Evolutionary conservation across 495 filamentous ascomycete species (phyloP).

Genomic region (Durotheca rogersii): DNA sequence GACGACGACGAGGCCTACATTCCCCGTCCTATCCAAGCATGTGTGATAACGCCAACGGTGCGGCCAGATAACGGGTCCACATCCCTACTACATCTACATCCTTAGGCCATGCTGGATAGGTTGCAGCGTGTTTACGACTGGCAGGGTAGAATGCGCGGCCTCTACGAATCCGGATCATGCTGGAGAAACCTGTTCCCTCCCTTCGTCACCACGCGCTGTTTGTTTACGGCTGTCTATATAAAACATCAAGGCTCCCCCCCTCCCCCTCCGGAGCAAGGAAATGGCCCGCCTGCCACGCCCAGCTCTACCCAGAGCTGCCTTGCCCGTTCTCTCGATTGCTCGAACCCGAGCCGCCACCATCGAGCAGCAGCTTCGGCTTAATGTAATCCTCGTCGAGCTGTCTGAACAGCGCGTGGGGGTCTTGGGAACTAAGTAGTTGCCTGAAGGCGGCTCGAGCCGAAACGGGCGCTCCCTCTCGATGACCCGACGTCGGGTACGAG

Average conservation of each 20-base stretch:
- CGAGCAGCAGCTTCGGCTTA: slow-evolving; percentile 87
- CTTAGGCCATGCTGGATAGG: slow-evolving; percentile 1
- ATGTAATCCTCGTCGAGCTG: slow-evolving; percentile 96
- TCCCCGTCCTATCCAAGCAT: no score
- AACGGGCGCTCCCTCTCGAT: slow-evolving; percentile 46
- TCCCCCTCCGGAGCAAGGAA: no score
- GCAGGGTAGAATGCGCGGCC: slow-evolving; percentile 11
- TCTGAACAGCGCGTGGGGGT: slow-evolving; percentile 87
- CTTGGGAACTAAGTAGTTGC: slow-evolving; percentile 68
- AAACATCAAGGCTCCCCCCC: no score
- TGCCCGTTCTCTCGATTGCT: slow-evolving; percentile 24
- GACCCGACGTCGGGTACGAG: slow-evolving; percentile 36
- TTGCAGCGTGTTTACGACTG: no score
- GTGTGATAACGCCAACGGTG: no score
- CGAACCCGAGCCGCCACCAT: slow-evolving; percentile 47
- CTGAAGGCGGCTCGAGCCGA: slow-evolving; percentile 72
- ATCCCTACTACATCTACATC: not conserved
- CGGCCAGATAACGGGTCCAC: not conserved
- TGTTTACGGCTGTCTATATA: no score
- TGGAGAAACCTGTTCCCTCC: no score
- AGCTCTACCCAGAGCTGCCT: slow-evolving; percentile 25
- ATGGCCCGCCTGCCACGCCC: not conserved
- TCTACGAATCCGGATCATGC: slow-evolving; percentile 10
- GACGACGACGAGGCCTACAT: no score
- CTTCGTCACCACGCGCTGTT: no score